Conservation (phyloP, 2,329 filamentous ascomycete species). For the Aspergillus aculeatus region DNA sequence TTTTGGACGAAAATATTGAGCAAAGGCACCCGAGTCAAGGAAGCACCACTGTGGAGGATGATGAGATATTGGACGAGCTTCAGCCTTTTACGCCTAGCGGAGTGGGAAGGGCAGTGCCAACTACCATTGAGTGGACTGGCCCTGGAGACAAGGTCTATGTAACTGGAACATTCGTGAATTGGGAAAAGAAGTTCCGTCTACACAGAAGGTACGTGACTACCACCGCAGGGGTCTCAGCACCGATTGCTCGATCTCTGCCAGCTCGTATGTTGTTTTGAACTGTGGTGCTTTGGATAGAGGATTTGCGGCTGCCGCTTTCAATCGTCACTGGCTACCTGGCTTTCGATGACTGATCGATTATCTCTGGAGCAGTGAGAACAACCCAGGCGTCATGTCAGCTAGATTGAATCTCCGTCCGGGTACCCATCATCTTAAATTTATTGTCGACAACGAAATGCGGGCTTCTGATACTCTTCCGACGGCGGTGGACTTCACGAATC, state of each 20-base stretch:
- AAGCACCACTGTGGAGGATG: conserved; percentile 62
- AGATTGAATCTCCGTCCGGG: conserved; percentile 83
- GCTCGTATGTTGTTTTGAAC: background rate
- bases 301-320: background rate
- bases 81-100: conserved; percentile 64
- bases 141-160: conserved; percentile 90
- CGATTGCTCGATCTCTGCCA: no score
- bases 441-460: conserved; percentile 91
- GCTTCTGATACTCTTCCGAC: conserved; percentile 85
- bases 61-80: conserved; percentile 74
- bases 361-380: conserved; percentile 37
- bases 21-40: conserved; percentile 57
- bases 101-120: conserved; percentile 76
- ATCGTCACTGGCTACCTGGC: conserved; percentile 4
- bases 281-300: background rate
- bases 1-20: conserved; percentile 52
- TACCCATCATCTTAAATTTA: conserved; percentile 94
- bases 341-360: conserved; percentile 14
- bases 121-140: conserved; percentile 78
- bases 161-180: conserved; percentile 94
- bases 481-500: conserved; percentile 96
- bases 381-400: conserved; percentile 66
- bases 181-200: conserved; percentile 90
- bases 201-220: conserved; percentile 73
- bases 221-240: background rate